These are phyloP conservation scores for Globisporangium rhizosaccharum DNA, from an alignment of 352 stramenopile genomes.

Conservation along the genomic window DNA sequence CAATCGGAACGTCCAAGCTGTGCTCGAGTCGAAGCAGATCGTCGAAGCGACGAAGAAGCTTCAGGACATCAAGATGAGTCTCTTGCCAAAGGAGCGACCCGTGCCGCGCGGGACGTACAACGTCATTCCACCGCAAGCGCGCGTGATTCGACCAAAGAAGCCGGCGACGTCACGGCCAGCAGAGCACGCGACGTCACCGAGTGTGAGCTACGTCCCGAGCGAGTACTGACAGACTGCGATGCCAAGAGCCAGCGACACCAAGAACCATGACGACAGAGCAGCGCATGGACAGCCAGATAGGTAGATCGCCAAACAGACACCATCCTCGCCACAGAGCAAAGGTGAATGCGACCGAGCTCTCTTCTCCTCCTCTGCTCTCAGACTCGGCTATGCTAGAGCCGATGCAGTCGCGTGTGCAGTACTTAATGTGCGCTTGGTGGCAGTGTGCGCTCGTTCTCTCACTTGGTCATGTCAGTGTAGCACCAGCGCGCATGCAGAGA, in stretches of 20 bases:
- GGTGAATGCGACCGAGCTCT: no score
- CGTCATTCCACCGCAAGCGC: conserved; percentile 70
- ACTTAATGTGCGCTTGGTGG: no score
- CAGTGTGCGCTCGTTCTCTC: background rate
- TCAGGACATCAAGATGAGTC: conserved; percentile 76
- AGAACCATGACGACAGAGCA: background rate
- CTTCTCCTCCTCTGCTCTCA: no score
- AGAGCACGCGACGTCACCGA: conserved; percentile 13
- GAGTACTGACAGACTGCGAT: conserved; percentile 7
- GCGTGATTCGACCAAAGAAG: conserved; percentile 70
- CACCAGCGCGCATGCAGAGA: background rate
- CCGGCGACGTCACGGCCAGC: conserved; percentile 30
- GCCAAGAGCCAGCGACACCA: background rate
- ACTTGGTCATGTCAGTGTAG: background rate
- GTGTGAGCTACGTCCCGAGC: conserved; percentile 6
- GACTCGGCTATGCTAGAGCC: no score
- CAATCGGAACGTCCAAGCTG: conserved; percentile 93
- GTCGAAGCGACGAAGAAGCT: conserved; percentile 68
- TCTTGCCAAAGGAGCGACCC: conserved; percentile 60
- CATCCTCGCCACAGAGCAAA: no score
- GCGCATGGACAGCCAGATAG: background rate
- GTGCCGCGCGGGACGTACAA: conserved; percentile 47
- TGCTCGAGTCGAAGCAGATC: conserved; percentile 92
- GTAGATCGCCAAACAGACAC: background rate
- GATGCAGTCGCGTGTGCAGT: no score